Evolutionary conservation across 106 monocot genomes (phyloP).

Genomic region (Chionographis japonica): DNA sequence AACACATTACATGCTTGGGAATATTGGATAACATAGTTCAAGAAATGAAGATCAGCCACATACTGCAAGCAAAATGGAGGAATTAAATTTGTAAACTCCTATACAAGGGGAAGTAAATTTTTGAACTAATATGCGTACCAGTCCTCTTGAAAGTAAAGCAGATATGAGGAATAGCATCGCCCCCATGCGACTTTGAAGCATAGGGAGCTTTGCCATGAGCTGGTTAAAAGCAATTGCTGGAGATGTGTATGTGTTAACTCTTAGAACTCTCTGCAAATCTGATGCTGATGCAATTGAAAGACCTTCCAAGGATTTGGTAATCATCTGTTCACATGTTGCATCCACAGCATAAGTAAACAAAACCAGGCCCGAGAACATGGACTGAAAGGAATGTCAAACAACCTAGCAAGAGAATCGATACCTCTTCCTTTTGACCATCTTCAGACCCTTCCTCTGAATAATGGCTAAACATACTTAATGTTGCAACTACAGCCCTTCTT

Average conservation of each 20-base stretch:
- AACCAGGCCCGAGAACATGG: background rate
- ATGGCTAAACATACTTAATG: conserved; percentile 33
- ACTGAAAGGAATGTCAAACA: background rate
- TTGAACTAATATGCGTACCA: conserved; percentile 41
- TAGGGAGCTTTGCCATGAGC: conserved; percentile 50
- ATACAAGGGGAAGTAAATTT: background rate
- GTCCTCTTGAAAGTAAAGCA: conserved; percentile 85
- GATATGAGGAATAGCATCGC: conserved; percentile 88
- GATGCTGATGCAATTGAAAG: conserved; percentile 74
- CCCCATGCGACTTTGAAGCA: conserved; percentile 84
- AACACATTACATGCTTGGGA: too few species aligned
- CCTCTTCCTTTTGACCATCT: conserved; percentile 48
- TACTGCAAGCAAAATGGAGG: background rate
- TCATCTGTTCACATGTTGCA: conserved; percentile 39
- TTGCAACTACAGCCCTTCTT: conserved; percentile 66
- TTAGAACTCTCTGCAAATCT: conserved; percentile 78
- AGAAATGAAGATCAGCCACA: too few species aligned
- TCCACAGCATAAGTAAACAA: background rate
- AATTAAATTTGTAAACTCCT: background rate
- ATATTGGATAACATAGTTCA: too few species aligned
- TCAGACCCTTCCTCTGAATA: conserved; percentile 20
- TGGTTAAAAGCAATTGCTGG: conserved; percentile 31
- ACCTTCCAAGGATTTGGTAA: conserved; percentile 53
- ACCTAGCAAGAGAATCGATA: conserved; percentile 8
- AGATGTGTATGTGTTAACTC: conserved; percentile 59